Evolutionary conservation across 768 basidiomycete species (phyloP).

Genomic region (Candolleomyces eurysporus): DNA sequence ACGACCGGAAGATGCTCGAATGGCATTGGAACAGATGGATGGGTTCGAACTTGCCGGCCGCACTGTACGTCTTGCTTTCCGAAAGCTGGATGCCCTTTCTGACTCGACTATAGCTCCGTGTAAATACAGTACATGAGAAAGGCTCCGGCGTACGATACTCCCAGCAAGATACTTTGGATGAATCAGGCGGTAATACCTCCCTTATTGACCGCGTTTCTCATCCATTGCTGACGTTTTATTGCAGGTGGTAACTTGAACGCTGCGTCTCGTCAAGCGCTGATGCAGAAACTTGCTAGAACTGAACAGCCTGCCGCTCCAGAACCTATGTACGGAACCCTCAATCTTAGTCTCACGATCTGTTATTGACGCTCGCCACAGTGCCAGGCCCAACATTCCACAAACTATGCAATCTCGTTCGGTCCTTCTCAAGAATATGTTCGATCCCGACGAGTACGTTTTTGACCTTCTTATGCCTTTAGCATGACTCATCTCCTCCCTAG

Average conservation of each 20-base stretch:
- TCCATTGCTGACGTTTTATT: constrained; percentile 10
- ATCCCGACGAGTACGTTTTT: constrained; percentile 84
- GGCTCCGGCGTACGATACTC: constrained; percentile 68
- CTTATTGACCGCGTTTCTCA: neutral
- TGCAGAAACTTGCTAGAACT: constrained; percentile 99
- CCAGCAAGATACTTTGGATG: constrained; percentile 80
- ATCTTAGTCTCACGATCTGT: constrained; percentile 5
- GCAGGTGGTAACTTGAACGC: constrained; percentile 96
- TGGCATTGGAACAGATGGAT: constrained; percentile 99
- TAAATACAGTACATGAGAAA: constrained; percentile 92
- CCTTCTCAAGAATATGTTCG: constrained; percentile 92
- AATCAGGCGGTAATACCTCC: constrained; percentile 68
- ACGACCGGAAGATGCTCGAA: constrained; percentile 88
- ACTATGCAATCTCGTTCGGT: constrained; percentile 88
- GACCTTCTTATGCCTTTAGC: neutral
- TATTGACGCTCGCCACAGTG: constrained; percentile 37
- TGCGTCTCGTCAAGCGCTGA: constrained; percentile 97
- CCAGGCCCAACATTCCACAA: constrained; percentile 77
- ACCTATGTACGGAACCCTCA: constrained; percentile 50
- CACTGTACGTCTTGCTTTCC: constrained; percentile 52
- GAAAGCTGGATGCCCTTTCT: neutral
- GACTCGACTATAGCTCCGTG: constrained; percentile 57
- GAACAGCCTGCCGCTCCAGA: constrained; percentile 59
- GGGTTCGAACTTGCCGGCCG: constrained; percentile 97
- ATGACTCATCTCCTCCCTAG: constrained; percentile 35